phyloP scores from a whole-genome alignment of 2,329 filamentous ascomycete genomes.

The Albophoma yamanashiensis region DNA sequence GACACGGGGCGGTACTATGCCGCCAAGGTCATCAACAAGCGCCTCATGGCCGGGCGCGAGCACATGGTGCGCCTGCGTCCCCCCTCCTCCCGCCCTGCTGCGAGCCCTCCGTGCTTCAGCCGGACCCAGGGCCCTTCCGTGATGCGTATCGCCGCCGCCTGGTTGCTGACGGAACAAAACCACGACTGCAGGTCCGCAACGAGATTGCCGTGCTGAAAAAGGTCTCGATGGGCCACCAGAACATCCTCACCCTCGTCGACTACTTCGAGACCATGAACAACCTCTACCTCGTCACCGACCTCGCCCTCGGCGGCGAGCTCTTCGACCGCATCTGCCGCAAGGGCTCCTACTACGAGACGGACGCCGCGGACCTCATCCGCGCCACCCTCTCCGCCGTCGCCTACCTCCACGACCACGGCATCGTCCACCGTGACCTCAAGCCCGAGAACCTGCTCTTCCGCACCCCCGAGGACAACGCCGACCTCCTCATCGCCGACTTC shows the following conservation, averaged over 20 bases:
- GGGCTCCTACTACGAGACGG: constrained; percentile 95
- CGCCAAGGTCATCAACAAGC: constrained; percentile 98
- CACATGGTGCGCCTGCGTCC: constrained; percentile 65
- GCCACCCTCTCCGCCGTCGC: constrained; percentile 94
- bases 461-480: constrained; percentile 94
- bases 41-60: constrained; percentile 91
- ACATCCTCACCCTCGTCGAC: constrained; percentile 94
- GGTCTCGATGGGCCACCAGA: constrained; percentile 98
- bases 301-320: constrained; percentile 89
- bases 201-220: constrained; percentile 96
- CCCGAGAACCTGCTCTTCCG: constrained; percentile 95
- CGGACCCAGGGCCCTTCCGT: too few relatives aligned
- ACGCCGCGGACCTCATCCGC: constrained; percentile 89
- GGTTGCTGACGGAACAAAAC: background rate
- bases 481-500: constrained; percentile 94
- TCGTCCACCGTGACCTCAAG: constrained; percentile 95
- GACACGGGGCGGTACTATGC: constrained; percentile 97
- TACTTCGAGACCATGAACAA: constrained; percentile 99
- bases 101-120: background rate
- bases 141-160: too few relatives aligned
- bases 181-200: constrained; percentile 67
- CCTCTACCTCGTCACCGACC: constrained; percentile 93
- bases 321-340: constrained; percentile 99
- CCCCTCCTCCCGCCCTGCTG: background rate
- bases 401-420: constrained; percentile 96